Evolutionary conservation across 2,329 filamentous ascomycete species (phyloP), one percentile per base, ranked within the genome.

Genomic region (Curvularia sp.): DNA sequence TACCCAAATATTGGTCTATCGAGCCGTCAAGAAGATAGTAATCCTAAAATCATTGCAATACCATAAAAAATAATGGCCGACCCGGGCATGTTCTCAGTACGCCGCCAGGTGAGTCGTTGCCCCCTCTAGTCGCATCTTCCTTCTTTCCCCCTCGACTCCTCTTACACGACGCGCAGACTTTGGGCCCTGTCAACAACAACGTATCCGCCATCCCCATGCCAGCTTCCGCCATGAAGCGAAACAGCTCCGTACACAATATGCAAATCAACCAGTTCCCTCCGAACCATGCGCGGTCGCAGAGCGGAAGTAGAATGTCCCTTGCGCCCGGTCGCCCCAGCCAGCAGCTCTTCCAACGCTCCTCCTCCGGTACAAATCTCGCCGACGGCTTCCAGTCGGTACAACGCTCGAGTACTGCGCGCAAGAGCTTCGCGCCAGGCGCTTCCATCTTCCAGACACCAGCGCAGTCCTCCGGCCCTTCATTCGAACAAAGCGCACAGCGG

Each of bases 221-320:
- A 8, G 86, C 91, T 28, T 98, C 94, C 41, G 92, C 93, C 41
- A 89, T 99, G 85, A 99, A 99, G 82, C 91, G 95, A 77, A 90
- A 91, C 30, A 95, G 88, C 73, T 93, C 92, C 12, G 88, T 88
- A 68, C 88, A 87, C 63, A 87, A 87, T 73, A 83, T 87, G 70
- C 84, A 86, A 49, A 67, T 71, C 38, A 57, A 86, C 85, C 46
- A 69, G 46, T 73, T 65, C 13, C 89, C 86, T 71, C 87, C 88
- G 55, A 84, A 85, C 54, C 88, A 89, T 74, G 87, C 83, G 67
- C 92, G 94, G 68, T 92, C 92, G 28, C 86, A 91, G 69, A 97
- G 93, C 62, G 90, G 89, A 73, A 90, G 89, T 75, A 88, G 91
- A 71, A 90, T 96, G 76, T 94, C 93, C 68, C 91, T 97, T 61